phyloP scores from a whole-genome alignment of 2,329 filamentous ascomycete genomes.

The Aspergillus felis region DNA sequence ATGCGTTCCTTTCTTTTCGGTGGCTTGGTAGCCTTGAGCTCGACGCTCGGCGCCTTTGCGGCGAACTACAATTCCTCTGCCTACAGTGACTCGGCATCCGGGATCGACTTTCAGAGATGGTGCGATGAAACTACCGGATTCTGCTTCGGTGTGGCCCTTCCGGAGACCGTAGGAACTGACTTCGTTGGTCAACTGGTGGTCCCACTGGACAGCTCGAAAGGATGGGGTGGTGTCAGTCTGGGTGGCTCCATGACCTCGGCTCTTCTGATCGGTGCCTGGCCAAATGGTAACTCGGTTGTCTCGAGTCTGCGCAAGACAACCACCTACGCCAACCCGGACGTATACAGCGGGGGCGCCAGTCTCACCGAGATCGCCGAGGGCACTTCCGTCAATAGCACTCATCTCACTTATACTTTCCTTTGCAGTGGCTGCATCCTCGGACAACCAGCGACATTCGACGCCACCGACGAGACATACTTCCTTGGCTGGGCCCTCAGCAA shows the following conservation, averaged over 20 bases:
- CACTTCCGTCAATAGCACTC: constrained; percentile 14
- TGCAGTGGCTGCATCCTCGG: constrained; percentile 14
- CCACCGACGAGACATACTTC: constrained; percentile 10
- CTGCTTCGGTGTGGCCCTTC: constrained; percentile 16
- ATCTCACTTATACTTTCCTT: constrained; percentile 17
- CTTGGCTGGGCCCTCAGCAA: constrained; percentile 15
- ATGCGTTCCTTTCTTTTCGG: constrained; percentile 11
- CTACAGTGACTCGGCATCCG: constrained; percentile 12
- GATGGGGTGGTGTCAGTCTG: constrained; percentile 18
- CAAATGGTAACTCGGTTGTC: constrained; percentile 11
- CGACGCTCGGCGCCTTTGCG: constrained; percentile 9
- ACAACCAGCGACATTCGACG: constrained; percentile 11
- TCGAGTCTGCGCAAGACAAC: constrained; percentile 10
- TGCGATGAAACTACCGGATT: constrained; percentile 12
- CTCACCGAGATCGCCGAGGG: constrained; percentile 12
- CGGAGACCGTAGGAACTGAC: constrained; percentile 10
- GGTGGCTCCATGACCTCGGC: constrained; percentile 9
- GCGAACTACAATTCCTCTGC: constrained; percentile 11
- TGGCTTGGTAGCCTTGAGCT: constrained; percentile 11
- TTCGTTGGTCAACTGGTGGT: constrained; percentile 16
- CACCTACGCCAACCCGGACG: constrained; percentile 10
- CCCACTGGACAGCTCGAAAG: constrained; percentile 11
- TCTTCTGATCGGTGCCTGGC: constrained; percentile 15
- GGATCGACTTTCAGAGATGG: constrained; percentile 17
- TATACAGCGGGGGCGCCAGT: constrained; percentile 9